These are phyloP conservation scores for Candida easanensis DNA, from an alignment of 805 yeast species.

Conservation along the genomic window DNA sequence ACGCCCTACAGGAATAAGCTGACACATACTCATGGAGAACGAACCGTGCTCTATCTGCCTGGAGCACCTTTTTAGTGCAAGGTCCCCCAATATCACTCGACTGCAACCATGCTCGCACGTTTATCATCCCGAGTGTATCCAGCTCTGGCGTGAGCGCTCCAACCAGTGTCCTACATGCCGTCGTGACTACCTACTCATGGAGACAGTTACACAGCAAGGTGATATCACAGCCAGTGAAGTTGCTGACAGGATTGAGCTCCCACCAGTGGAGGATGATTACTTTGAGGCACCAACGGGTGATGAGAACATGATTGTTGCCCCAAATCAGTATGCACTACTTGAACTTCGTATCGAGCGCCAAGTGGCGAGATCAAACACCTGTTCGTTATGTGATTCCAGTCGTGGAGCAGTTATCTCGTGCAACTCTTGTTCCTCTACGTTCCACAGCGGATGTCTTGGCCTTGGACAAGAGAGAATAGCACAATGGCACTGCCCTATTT, in stretches of 20 bases:
- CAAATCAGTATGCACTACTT: conserved; percentile 7
- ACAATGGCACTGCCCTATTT: conserved; percentile 51
- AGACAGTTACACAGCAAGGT: conserved; percentile 27
- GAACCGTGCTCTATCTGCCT: conserved; percentile 62
- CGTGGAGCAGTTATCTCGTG: conserved; percentile 22
- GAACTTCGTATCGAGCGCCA: conserved; percentile 20
- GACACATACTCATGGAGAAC: conserved; percentile 6
- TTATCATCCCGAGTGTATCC: conserved; percentile 57
- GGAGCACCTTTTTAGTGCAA: conserved; percentile 33
- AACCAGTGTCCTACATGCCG: conserved; percentile 66
- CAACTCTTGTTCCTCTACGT: conserved; percentile 36
- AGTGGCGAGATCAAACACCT: conserved; percentile 22
- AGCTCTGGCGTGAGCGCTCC: conserved; percentile 54
- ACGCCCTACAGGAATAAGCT: not conserved
- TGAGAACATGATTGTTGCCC: conserved; percentile 4
- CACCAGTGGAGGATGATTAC: conserved; percentile 15
- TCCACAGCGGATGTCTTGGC: conserved; percentile 42
- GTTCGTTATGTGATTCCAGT: conserved; percentile 24
- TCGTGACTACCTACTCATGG: conserved; percentile 38
- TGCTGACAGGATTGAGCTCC: conserved; percentile 14
- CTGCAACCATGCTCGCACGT: conserved; percentile 49
- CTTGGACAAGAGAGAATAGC: conserved; percentile 15
- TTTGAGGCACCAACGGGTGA: conserved; percentile 16
- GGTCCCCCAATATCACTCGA: conserved; percentile 23
- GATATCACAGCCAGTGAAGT: conserved; percentile 8